Evolutionary conservation across 108 stramenopile genomes (phyloP).

Genomic region (Schizochytrium sp.): DNA sequence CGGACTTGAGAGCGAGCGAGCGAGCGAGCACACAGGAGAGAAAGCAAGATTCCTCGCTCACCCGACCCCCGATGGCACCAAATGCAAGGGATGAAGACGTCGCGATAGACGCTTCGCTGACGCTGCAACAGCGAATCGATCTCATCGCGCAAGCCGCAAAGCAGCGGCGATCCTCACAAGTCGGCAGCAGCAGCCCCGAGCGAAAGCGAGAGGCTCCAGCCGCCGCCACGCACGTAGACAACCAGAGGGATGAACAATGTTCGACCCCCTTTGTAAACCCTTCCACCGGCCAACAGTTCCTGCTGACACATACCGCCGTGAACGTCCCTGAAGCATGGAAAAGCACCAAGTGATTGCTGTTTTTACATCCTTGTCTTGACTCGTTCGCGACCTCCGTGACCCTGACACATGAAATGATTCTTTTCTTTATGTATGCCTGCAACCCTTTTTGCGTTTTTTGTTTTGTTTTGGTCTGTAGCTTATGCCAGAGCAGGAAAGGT

Average conservation of each 20-base stretch:
- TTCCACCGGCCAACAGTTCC: not conserved
- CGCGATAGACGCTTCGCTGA: not conserved
- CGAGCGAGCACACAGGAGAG: not conserved
- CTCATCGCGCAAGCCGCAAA: not conserved
- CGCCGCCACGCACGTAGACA: not conserved
- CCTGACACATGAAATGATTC: not conserved
- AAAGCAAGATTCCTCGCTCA: not conserved
- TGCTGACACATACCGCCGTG: not conserved
- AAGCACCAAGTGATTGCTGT: not conserved
- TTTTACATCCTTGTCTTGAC: not conserved
- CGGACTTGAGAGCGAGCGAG: too few relatives aligned
- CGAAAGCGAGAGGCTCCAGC: not conserved
- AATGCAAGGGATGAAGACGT: not conserved
- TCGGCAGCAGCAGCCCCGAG: not conserved
- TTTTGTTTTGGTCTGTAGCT: too few relatives aligned
- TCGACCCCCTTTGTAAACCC: not conserved
- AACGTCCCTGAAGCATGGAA: not conserved
- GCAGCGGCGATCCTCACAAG: not conserved
- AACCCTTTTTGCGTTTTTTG: too few relatives aligned
- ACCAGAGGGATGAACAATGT: not conserved
- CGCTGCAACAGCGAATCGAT: not conserved
- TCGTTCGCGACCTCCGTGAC: not conserved
- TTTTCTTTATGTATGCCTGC: not conserved
- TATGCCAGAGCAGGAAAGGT: not conserved
- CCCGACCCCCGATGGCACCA: not conserved